A percentile compares a stretch with the other conserved stretches of the same genome.
phyloP scores from a whole-genome alignment of 441 rosid genomes.

The Populus hybrid region DNA sequence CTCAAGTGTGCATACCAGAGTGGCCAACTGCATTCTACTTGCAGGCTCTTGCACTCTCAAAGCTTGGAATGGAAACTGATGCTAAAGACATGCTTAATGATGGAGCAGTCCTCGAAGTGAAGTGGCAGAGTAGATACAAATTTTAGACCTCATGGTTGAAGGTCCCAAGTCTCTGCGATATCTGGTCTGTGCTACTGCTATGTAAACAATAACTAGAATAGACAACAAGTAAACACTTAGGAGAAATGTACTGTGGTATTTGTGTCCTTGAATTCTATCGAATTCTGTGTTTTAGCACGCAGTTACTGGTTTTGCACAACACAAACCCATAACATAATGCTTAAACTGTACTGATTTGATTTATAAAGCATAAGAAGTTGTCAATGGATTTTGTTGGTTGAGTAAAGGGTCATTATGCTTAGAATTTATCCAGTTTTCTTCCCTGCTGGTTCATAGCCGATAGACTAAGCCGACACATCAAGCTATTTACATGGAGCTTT shows the following conservation, averaged over 20 bases:
- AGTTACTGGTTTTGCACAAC: not conserved
- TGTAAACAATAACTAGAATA: not conserved
- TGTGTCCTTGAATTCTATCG: not conserved
- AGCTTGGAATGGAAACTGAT: conserved; percentile 95
- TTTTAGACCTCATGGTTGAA: not conserved
- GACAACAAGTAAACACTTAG: not conserved
- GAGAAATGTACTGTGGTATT: not conserved
- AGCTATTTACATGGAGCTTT: too few relatives aligned
- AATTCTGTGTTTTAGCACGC: not conserved
- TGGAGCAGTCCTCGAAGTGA: conserved; percentile 83
- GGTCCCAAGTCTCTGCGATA: not conserved
- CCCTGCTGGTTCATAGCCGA: not conserved
- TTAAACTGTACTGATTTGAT: not conserved
- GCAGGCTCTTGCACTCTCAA: conserved; percentile 92
- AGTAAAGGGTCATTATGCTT: not conserved
- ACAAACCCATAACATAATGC: not conserved
- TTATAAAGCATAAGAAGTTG: not conserved
- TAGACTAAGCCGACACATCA: too few relatives aligned
- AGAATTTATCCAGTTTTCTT: not conserved
- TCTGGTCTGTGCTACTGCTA: not conserved
- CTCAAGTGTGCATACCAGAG: conserved; percentile 90
- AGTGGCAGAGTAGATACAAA: conserved; percentile 59
- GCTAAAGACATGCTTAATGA: conserved; percentile 98
- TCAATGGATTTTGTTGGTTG: not conserved
- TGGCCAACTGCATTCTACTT: conserved; percentile 98